Evolutionary conservation across 2,329 filamentous ascomycete species (phyloP).

Genomic region (Aspergillus calidoustus): DNA sequence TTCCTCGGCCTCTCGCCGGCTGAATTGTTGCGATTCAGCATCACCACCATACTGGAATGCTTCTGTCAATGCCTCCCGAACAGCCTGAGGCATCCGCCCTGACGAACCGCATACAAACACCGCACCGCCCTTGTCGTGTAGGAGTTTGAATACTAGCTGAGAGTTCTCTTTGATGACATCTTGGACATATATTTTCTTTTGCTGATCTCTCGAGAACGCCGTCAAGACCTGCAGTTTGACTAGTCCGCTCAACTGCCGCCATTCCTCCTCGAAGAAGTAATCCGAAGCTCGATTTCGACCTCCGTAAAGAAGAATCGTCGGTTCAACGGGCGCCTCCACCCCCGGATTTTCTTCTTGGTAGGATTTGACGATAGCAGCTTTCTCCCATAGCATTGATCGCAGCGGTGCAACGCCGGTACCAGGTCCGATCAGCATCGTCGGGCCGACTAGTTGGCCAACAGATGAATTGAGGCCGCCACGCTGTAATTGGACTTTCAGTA

Average conservation of each 20-base stretch:
- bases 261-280: slow-evolving; percentile 82
- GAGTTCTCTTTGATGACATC: slow-evolving; percentile 61
- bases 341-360: slow-evolving; percentile 35
- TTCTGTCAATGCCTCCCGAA: slow-evolving; percentile 69
- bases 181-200: slow-evolving; percentile 70
- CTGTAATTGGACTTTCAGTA: slow-evolving; percentile 63
- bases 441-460: slow-evolving; percentile 53
- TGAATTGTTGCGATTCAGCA: slow-evolving; percentile 41
- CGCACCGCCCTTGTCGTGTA: slow-evolving; percentile 58
- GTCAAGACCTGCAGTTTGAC: slow-evolving; percentile 60
- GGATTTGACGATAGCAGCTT: slow-evolving; percentile 49
- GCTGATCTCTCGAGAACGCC: slow-evolving; percentile 74
- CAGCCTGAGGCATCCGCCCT: slow-evolving; percentile 72
- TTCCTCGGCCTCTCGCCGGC: slow-evolving; percentile 57
- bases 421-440: slow-evolving; percentile 78
- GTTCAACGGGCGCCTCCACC: slow-evolving; percentile 40
- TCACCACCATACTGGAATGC: slow-evolving; percentile 57
- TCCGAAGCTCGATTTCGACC: slow-evolving; percentile 76
- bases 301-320: slow-evolving; percentile 77
- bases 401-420: slow-evolving; percentile 89
- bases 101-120: slow-evolving; percentile 61
- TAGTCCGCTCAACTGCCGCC: slow-evolving; percentile 55
- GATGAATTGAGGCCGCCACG: slow-evolving; percentile 57
- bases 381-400: slow-evolving; percentile 78
- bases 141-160: slow-evolving; percentile 54